A percentile compares a stretch with the other conserved stretches of the same genome.
These are phyloP conservation scores for Fonsecaea pugnacius DNA, from an alignment of 2,329 filamentous ascomycete species.

Conservation along the genomic window DNA sequence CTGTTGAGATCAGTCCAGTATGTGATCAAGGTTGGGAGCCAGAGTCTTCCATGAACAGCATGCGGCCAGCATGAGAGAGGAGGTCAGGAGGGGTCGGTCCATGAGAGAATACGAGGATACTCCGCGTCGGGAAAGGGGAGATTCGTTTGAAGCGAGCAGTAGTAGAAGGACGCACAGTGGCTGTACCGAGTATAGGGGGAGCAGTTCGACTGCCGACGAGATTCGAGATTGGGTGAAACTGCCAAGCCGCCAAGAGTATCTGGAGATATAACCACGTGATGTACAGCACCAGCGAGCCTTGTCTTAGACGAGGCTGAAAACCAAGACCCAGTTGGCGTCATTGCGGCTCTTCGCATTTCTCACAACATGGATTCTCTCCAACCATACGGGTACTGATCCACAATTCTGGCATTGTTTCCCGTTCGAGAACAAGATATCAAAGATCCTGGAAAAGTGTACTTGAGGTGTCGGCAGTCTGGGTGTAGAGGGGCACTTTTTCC, in stretches of 20 bases:
- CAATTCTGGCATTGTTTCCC: not conserved
- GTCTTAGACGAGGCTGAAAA: conserved; percentile 20
- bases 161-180: not conserved
- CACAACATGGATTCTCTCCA: not conserved
- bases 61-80: not conserved
- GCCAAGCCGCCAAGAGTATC: not conserved
- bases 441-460: not conserved
- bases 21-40: not conserved
- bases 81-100: not conserved
- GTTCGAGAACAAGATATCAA: not conserved
- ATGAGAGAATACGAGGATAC: no score
- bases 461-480: no score
- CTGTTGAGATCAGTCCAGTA: not conserved
- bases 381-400: not conserved
- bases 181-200: not conserved
- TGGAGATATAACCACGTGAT: not conserved
- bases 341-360: not conserved
- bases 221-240: not conserved
- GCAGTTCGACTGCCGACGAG: not conserved
- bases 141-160: not conserved
- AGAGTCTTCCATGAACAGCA: not conserved
- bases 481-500: no score
- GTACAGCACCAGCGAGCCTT: not conserved
- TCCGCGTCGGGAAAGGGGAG: not conserved
- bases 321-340: conserved; percentile 19